phyloP scores from a whole-genome alignment of 108 stramenopile genomes.

The Pseudonitzschia delicatissima region DNA sequence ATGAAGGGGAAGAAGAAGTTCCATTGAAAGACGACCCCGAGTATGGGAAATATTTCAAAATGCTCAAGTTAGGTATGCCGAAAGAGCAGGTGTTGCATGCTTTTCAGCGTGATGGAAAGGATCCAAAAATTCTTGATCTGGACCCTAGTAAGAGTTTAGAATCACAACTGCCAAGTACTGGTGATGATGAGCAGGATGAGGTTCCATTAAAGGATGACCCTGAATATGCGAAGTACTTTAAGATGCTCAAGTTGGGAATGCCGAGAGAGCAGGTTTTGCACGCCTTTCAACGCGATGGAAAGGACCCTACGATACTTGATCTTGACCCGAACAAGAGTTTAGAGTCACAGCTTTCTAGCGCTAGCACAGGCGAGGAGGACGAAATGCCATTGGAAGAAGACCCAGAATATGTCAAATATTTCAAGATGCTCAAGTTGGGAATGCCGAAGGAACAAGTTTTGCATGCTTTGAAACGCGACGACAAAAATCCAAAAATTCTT shows the following conservation, averaged over 20 bases:
- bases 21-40: slow-evolving; percentile 73
- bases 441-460: slow-evolving; percentile 61
- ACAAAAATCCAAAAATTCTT: slow-evolving; percentile 58
- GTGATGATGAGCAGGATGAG: neutral
- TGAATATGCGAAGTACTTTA: slow-evolving; percentile 73
- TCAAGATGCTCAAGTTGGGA: slow-evolving; percentile 74
- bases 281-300: slow-evolving; percentile 67
- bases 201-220: slow-evolving; percentile 71
- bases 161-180: slow-evolving; percentile 24
- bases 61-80: slow-evolving; percentile 71
- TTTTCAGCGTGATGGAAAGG: slow-evolving; percentile 62
- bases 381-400: slow-evolving; percentile 78
- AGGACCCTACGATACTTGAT: slow-evolving; percentile 72
- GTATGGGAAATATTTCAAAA: slow-evolving; percentile 81
- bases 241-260: slow-evolving; percentile 75
- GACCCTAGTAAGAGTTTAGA: slow-evolving; percentile 58
- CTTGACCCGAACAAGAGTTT: slow-evolving; percentile 65
- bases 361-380: slow-evolving; percentile 15
- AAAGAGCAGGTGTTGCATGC: slow-evolving; percentile 74
- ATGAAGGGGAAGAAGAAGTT: slow-evolving; percentile 13
- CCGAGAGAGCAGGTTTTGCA: slow-evolving; percentile 66
- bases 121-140: slow-evolving; percentile 54
- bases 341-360: slow-evolving; percentile 40
- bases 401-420: slow-evolving; percentile 71
- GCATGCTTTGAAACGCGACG: slow-evolving; percentile 67